Base-by-base conservation (phyloP, 2,329 filamentous ascomycete species). In the Fusarium sulawesiense region DNA sequence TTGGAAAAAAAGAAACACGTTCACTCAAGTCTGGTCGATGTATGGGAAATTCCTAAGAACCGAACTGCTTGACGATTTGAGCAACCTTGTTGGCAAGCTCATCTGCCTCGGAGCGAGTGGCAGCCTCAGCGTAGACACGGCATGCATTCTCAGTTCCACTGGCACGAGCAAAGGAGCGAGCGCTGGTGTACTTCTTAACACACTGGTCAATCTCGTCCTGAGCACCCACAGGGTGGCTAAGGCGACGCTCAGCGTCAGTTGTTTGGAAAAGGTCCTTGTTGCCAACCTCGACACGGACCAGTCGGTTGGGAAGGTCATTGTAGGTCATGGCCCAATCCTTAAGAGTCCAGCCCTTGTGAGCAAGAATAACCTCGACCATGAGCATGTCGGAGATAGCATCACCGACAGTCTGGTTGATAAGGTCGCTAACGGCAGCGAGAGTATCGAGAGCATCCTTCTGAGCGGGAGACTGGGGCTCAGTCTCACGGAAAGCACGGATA, bases 321-420 rank as follows among this genome's bases (percentile, higher is more conserved):
- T 99, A 99, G 7, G 94, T 98, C 70, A 89, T 88, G 67, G 94
- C 90, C 96, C 96, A 99, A 79, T 98, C 93, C 78, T 91, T 91
- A 47, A 94, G 90, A 27, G 88, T 90, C 94, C 94, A 99, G 72
- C 86, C 87, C 84, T 98, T 98, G 87, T 98, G 94, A 9, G 96
- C 94, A 42, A 99, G 90, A 72, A 98, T 96, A 34, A 95, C 93
- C 82, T 99, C 96, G 41, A 98, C 94, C 76, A 99, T 90, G 47
- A 99, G 88, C 87, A 98, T 92, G 82, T 99, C 96, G 1, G 94
- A 97, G 60, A 99, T 88, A 48, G 96, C 96, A 78, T 99, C 96
- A 56, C 96, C 96, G 48, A 98, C 95, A 2, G 96, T 96, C 84
- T 99, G 96, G 86, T 99, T 99, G 85, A 99, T 97, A 69, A 99